These are phyloP conservation scores for Chaetoceros muelleri DNA, from an alignment of 108 stramenopile species.

Conservation along the genomic window DNA sequence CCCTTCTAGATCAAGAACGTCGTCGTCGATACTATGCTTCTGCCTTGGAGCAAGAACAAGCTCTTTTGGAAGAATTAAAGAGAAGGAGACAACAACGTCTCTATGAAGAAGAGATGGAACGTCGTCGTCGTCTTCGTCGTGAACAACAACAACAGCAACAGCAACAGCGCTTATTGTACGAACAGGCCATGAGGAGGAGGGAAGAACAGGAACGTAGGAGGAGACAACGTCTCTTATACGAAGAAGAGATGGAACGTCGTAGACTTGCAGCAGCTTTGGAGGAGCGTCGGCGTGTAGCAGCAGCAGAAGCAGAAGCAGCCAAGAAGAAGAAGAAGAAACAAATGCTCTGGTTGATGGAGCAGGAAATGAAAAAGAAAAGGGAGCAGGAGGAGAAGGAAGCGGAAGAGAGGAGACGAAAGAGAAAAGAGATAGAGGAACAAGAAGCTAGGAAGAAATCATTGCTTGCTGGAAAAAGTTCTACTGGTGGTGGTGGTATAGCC, in stretches of 20 bases:
- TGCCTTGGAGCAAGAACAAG: background rate
- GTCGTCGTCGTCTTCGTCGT: background rate
- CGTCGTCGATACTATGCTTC: background rate
- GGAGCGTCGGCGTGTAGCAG: too few relatives aligned
- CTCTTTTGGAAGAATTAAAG: background rate
- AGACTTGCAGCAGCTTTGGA: background rate
- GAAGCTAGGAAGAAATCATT: too few relatives aligned
- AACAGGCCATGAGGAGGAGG: background rate
- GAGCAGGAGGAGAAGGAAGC: too few relatives aligned
- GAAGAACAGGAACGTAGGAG: background rate
- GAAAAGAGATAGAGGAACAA: too few relatives aligned
- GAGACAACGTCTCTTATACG: background rate
- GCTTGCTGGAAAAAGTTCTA: too few relatives aligned
- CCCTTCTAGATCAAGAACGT: background rate
- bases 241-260: background rate
- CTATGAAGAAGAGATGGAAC: background rate
- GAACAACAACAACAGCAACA: background rate
- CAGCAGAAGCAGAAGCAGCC: too few relatives aligned
- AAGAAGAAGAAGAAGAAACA: background rate
- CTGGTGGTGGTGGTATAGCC: too few relatives aligned
- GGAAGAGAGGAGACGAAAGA: too few relatives aligned
- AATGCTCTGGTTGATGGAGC: constrained; percentile 8
- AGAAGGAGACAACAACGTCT: background rate
- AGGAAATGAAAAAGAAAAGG: constrained; percentile 5
- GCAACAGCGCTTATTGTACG: background rate